A percentile compares a stretch with the other conserved stretches of the same genome.
Evolutionary conservation across 106 monocot species (phyloP).

Genomic region (Narthecium ossifragum): DNA sequence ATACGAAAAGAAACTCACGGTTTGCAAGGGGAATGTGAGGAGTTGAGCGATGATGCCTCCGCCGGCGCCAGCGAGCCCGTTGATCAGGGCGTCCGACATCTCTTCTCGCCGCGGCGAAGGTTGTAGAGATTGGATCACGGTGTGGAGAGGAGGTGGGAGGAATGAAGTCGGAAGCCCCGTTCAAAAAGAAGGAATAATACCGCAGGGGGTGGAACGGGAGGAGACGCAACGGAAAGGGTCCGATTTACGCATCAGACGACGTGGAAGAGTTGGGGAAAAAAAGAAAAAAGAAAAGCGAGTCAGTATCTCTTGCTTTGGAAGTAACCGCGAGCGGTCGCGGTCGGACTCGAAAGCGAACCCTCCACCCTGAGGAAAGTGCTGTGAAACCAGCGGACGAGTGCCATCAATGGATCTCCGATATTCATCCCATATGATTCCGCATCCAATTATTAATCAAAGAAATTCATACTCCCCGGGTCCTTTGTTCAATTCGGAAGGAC

Average conservation of each 20-base stretch:
- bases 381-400: no score
- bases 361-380: no score
- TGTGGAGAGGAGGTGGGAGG: background rate
- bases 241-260: no score
- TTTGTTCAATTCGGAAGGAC: no score
- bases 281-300: background rate
- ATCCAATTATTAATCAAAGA: no score
- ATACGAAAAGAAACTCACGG: conserved; percentile 33
- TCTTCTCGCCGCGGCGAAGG: background rate
- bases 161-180: background rate
- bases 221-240: background rate
- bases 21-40: conserved; percentile 91
- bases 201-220: background rate
- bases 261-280: background rate
- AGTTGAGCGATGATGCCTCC: conserved; percentile 94
- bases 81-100: conserved; percentile 91
- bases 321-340: no score
- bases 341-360: no score
- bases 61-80: conserved; percentile 84
- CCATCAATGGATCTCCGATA: no score
- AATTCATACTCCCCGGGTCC: no score
- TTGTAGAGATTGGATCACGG: background rate
- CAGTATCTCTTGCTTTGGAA: no score
- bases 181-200: no score
- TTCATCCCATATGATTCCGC: no score